phyloP scores from a whole-genome alignment of 2,329 filamentous ascomycete species.

The Geosmithia flava region DNA sequence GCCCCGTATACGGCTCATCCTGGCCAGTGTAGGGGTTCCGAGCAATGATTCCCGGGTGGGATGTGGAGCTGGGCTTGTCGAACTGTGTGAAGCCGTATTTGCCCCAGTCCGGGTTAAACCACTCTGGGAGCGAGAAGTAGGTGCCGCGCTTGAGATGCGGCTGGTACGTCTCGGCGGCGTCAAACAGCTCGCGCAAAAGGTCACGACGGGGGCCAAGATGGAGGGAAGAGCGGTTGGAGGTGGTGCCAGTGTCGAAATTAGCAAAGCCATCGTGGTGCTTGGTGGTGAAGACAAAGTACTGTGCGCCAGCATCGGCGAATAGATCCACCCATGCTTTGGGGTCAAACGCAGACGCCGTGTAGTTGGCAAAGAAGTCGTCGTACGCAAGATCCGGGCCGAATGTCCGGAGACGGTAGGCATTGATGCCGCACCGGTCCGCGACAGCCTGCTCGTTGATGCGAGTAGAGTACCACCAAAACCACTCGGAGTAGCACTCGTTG shows the following conservation, averaged over 20 bases:
- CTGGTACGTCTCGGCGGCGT: slow-evolving; percentile 25
- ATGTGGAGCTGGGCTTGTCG: slow-evolving; percentile 12
- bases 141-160: slow-evolving; percentile 28
- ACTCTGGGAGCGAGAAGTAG: slow-evolving; percentile 36
- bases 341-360: slow-evolving; percentile 35
- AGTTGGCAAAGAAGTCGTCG: slow-evolving; percentile 41
- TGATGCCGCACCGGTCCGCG: slow-evolving; percentile 27
- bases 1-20: slow-evolving; percentile 28
- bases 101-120: slow-evolving; percentile 32
- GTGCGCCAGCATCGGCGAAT: slow-evolving; percentile 36
- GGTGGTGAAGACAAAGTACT: slow-evolving; percentile 32
- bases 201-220: slow-evolving; percentile 27
- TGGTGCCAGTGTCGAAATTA: slow-evolving; percentile 25
- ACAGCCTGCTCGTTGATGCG: slow-evolving; percentile 18
- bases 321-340: slow-evolving; percentile 41
- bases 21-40: slow-evolving; percentile 28
- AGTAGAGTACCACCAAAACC: slow-evolving; percentile 38
- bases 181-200: slow-evolving; percentile 28
- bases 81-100: slow-evolving; percentile 27
- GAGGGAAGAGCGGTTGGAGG: slow-evolving; percentile 25
- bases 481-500: slow-evolving; percentile 28
- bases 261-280: slow-evolving; percentile 11
- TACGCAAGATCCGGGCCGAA: slow-evolving; percentile 39
- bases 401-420: slow-evolving; percentile 34
- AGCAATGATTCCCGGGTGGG: slow-evolving; percentile 23